Evolutionary conservation across 2,329 filamentous ascomycete species (phyloP), one percentile per base, ranked within the genome.

Genomic region (Sporothrix variecibatus): DNA sequence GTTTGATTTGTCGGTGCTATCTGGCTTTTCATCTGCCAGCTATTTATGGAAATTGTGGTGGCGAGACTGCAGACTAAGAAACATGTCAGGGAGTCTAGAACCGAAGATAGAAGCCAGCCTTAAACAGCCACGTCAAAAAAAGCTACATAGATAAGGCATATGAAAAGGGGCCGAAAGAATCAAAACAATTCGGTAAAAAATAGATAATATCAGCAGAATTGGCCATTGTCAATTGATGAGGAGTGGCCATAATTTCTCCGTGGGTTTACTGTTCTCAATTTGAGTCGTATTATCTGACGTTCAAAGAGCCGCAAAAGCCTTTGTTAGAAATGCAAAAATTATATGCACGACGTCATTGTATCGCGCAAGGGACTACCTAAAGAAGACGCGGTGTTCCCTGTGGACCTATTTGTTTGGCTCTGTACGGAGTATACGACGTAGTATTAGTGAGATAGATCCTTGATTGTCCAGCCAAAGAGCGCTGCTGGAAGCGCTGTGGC

Each of bases 41-140:
- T 67, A 67, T 67, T 67, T 67, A 67, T 67, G 62, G 62, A 67
- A 9, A 34, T 67, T 20, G 6, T 46, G 62, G 62, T 67, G 62
- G 62, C 62, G 38, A 46, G 38, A 56, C 51, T 26, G 43, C 43
- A 49, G 43, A 49, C 40, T 49, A 20, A 26, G 4, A 4, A 34
- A 34, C 17, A 23, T 46, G 62, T 46, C 62, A 20, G 38, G 62
- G 62, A 46, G 23, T 67, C 62, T 67, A 67, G 62, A 67, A 46
- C 62, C 26, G 11, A 6, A 12, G 6, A 17, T 3, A 43, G 9
- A 11, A 15, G 9, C 15, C 28, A 34, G 58, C 12, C 43, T 49
- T 49, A 56, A 53, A 26, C 23, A 15, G 8, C 20, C 8, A 40
- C 20, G 31, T 58, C 23, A 1, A 23, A 26, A 28, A 28, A 26